phyloP scores from a whole-genome alignment of 2,329 filamentous ascomycete genomes.

The Thielaviopsis musarum region DNA sequence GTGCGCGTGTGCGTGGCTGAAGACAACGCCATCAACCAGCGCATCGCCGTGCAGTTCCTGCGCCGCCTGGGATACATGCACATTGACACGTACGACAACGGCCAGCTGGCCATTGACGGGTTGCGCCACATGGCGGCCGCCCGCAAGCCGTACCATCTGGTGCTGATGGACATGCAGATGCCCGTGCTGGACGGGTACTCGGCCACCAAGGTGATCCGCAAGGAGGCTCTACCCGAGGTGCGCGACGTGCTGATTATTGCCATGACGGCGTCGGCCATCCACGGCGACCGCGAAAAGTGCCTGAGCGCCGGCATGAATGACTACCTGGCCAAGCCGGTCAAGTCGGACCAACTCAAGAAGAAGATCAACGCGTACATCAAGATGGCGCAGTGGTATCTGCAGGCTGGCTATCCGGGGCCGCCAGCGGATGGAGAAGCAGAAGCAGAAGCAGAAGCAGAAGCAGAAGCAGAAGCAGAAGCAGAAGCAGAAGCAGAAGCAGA shows the following conservation, averaged over 20 bases:
- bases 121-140: constrained; percentile 56
- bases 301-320: constrained; percentile 96
- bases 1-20: constrained; percentile 85
- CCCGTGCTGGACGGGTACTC: constrained; percentile 85
- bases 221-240: constrained; percentile 59
- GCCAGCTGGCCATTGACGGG: constrained; percentile 72
- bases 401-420: neutral
- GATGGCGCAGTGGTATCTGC: constrained; percentile 18
- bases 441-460: too few relatives aligned
- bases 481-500: too few relatives aligned
- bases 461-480: too few relatives aligned
- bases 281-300: constrained; percentile 88
- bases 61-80: constrained; percentile 64
- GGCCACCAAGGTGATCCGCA: constrained; percentile 67
- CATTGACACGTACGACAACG: constrained; percentile 81
- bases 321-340: constrained; percentile 89
- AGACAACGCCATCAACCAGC: constrained; percentile 88
- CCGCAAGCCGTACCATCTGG: constrained; percentile 67
- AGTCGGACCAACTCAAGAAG: constrained; percentile 68
- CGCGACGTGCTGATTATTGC: constrained; percentile 81
- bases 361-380: constrained; percentile 50
- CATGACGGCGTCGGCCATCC: constrained; percentile 91
- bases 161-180: constrained; percentile 96
- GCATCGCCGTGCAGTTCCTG: constrained; percentile 83
- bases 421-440: neutral